A percentile compares a stretch with the other conserved stretches of the same genome.
These are phyloP conservation scores for Yamadazyma nakazawae DNA, from an alignment of 805 yeast genomes.

Conservation along the genomic window DNA sequence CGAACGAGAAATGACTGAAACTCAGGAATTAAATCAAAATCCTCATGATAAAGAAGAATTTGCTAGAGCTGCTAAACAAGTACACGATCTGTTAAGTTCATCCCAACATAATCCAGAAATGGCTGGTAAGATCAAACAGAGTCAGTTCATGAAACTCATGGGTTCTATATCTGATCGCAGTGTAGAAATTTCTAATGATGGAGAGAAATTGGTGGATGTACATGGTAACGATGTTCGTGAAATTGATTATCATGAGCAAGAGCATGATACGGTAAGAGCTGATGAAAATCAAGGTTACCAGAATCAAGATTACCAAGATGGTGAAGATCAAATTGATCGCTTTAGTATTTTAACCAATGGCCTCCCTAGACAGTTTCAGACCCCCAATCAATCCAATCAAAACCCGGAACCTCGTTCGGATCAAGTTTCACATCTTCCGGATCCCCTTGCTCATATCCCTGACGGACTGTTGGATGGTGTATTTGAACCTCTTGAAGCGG, in stretches of 20 bases:
- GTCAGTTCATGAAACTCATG: slow-evolving; percentile 40
- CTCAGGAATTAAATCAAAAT: neutral
- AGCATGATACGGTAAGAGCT: neutral
- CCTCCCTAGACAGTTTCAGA: neutral
- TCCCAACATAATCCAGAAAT: slow-evolving; percentile 21
- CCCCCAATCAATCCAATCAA: too few relatives aligned
- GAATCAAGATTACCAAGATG: neutral
- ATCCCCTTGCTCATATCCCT: slow-evolving; percentile 41
- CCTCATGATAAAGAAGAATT: slow-evolving; percentile 31
- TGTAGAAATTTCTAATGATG: slow-evolving; percentile 33
- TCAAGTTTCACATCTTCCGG: slow-evolving; percentile 28
- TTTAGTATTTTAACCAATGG: neutral
- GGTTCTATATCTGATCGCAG: slow-evolving; percentile 31
- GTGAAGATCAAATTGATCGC: too few relatives aligned
- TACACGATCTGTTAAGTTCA: slow-evolving; percentile 24
- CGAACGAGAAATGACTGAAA: slow-evolving; percentile 12
- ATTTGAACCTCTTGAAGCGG: slow-evolving; percentile 35
- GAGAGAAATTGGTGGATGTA: slow-evolving; percentile 34
- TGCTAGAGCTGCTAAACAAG: slow-evolving; percentile 39
- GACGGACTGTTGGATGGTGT: slow-evolving; percentile 36
- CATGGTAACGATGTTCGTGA: slow-evolving; percentile 34
- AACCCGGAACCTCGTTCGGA: neutral
- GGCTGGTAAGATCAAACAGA: slow-evolving; percentile 30
- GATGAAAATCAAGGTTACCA: neutral
- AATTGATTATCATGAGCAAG: slow-evolving; percentile 11